A percentile compares a stretch with the other conserved stretches of the same genome.
Evolutionary conservation across 83 land plant genomes (phyloP).

Genomic region (Diphasiastrum complanatum): DNA sequence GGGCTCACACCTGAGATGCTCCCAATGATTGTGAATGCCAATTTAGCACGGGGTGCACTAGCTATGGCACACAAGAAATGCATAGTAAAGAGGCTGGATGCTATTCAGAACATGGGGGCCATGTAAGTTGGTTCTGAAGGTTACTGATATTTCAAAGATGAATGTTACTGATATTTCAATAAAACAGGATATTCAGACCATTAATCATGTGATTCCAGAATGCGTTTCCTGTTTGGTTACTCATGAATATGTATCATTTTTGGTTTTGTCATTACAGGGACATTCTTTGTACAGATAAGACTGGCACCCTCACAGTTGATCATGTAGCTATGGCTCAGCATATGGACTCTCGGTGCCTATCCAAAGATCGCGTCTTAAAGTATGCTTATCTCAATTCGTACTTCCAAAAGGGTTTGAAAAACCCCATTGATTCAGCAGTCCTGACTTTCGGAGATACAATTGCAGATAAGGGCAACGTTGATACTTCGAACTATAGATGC

Average conservation of each 20-base stretch:
- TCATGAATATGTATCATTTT: background rate
- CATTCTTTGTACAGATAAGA: conserved; percentile 53
- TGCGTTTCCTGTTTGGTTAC: background rate
- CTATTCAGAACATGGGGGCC: conserved; percentile 53
- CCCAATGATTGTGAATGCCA: conserved; percentile 50
- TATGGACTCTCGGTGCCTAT: conserved; percentile 32
- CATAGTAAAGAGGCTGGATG: conserved; percentile 45
- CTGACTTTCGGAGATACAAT: conserved; percentile 39
- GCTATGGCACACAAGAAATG: conserved; percentile 53
- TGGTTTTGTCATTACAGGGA: conserved; percentile 37
- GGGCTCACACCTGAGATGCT: conserved; percentile 62
- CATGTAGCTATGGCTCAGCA: conserved; percentile 37
- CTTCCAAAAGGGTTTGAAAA: conserved; percentile 47
- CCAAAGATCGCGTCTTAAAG: conserved; percentile 34
- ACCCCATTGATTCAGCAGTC: conserved; percentile 51
- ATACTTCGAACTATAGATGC: conserved; percentile 43
- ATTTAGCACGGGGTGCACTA: conserved; percentile 52
- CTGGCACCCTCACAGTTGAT: conserved; percentile 57
- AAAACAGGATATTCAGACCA: background rate
- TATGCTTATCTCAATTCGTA: conserved; percentile 49
- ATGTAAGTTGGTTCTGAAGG: conserved; percentile 34
- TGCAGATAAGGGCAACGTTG: conserved; percentile 25
- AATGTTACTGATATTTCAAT: background rate
- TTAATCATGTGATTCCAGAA: background rate
- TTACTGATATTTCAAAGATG: background rate